Conservation (phyloP, 2,329 filamentous ascomycete genomes). For the Neocucurbitaria cava region DNA sequence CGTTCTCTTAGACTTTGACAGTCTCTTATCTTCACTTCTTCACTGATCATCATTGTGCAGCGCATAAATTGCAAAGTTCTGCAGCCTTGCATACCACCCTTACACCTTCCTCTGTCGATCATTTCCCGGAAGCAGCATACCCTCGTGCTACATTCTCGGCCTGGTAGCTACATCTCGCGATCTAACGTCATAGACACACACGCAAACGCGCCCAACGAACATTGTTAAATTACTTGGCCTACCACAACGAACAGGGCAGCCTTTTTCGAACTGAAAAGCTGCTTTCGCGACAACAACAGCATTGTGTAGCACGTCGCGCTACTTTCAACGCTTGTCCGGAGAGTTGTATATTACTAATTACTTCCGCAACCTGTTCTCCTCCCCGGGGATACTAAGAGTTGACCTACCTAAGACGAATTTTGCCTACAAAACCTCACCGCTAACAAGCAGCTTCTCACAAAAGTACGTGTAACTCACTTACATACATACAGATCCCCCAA, state of each 20-base stretch:
- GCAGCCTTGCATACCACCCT: slow-evolving; percentile 5
- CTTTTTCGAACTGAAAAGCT: background rate
- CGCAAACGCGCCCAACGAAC: background rate
- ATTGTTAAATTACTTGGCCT: background rate
- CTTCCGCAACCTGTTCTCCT: slow-evolving; percentile 1
- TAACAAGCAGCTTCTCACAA: background rate
- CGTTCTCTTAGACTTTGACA: slow-evolving; percentile 20
- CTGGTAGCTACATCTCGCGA: slow-evolving; percentile 23
- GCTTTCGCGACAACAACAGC: background rate
- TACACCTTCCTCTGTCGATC: slow-evolving; percentile 34
- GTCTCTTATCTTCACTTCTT: slow-evolving; percentile 8
- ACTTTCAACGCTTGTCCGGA: background rate
- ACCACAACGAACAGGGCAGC: background rate
- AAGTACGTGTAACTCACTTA: slow-evolving; percentile 1
- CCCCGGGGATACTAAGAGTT: background rate
- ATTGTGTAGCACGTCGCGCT: background rate
- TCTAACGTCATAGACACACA: slow-evolving; percentile 30
- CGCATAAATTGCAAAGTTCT: slow-evolving; percentile 9
- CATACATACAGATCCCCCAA: background rate
- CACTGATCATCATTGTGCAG: background rate
- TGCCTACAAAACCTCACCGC: background rate
- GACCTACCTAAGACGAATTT: background rate
- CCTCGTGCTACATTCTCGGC: slow-evolving; percentile 17
- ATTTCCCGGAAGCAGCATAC: slow-evolving; percentile 27
- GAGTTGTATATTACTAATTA: background rate